Evolutionary conservation across 2,329 filamentous ascomycete genomes (phyloP), one percentile per base, ranked within the genome.

Genomic region (Arthrobotrys conoides): DNA sequence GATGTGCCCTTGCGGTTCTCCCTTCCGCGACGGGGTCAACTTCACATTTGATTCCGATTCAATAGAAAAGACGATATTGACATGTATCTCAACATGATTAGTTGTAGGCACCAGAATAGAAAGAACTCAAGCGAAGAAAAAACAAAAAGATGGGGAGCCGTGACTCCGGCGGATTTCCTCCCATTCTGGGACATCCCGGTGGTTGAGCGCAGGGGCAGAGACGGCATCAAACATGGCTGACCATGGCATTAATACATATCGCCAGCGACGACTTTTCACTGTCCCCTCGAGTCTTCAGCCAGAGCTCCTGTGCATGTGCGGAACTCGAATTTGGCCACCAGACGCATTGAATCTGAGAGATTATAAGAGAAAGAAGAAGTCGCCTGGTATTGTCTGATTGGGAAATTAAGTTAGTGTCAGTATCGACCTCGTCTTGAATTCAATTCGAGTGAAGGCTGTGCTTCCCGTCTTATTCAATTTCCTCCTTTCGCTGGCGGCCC

Each of bases 401-500:
- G 71, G 71, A 75, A 75, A 75, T 67, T 59, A 64, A 65, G 44
- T 51, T 55, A 59, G 36, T 53, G 53, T 41, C 22, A 22, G 20
- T 51, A 51, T 51, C 48, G 48, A 24, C 41, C 38, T 61, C 41
- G 48, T 55, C 46, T 49, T 49, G 20, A 66, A 30, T 59, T 38
- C 24, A 61, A 41, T 30, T 61, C 57, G 36, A 61, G 33, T 71
- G 46, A 72, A 61, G 71, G 71, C 71, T 75, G 71, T 75, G 71
- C 70, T 67, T 73, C 71, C 71, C 71, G 71, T 73, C 71, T 67
- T 49, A 49, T 65, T 72, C 61, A 65, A 72, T 72, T 72, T 72
- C 70, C 70, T 73, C 61, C 70, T 73, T 73, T 73, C 70, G 70
- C 70, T 57, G 71, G 64, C 64, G 70, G 69, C 53, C 53, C 51